These are phyloP conservation scores for Colletotrichum lupini DNA, from an alignment of 2,329 filamentous ascomycete genomes.

Conservation along the genomic window DNA sequence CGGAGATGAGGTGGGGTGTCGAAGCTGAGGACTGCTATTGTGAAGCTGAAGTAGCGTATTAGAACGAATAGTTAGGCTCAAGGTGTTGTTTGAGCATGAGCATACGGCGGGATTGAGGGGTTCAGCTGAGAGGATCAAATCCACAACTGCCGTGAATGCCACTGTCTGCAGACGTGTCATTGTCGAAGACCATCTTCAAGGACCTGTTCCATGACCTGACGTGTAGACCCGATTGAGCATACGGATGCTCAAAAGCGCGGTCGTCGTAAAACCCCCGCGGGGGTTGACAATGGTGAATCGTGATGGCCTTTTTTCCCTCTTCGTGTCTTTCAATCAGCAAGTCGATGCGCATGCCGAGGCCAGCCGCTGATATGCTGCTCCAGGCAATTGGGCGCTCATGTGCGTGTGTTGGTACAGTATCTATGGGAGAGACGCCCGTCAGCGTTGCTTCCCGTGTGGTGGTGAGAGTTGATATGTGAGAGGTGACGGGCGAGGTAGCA, in stretches of 20 bases:
- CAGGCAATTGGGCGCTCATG: conserved; percentile 13
- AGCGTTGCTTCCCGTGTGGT: neutral
- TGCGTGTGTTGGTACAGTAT: neutral
- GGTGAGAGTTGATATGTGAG: conserved; percentile 20
- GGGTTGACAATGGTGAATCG: neutral
- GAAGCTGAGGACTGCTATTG: neutral
- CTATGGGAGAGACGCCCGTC: neutral
- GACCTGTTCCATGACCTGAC: neutral
- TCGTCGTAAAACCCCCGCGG: neutral
- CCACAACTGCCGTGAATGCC: neutral
- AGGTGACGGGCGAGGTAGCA: conserved; percentile 9
- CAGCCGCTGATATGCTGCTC: conserved; percentile 13
- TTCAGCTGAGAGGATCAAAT: neutral
- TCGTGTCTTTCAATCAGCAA: neutral
- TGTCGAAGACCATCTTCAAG: neutral
- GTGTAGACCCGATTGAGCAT: neutral
- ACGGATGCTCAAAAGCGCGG: neutral
- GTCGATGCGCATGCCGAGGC: conserved; percentile 27
- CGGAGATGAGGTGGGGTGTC: neutral
- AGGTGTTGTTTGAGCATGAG: neutral
- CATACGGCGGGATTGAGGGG: neutral
- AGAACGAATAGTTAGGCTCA: neutral
- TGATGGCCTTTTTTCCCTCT: neutral
- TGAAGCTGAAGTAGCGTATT: neutral
- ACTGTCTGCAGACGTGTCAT: conserved; percentile 16